Evolutionary conservation across 1,284 basidiomycete genomes (phyloP).

Genomic region (Takashimella koratensis): DNA sequence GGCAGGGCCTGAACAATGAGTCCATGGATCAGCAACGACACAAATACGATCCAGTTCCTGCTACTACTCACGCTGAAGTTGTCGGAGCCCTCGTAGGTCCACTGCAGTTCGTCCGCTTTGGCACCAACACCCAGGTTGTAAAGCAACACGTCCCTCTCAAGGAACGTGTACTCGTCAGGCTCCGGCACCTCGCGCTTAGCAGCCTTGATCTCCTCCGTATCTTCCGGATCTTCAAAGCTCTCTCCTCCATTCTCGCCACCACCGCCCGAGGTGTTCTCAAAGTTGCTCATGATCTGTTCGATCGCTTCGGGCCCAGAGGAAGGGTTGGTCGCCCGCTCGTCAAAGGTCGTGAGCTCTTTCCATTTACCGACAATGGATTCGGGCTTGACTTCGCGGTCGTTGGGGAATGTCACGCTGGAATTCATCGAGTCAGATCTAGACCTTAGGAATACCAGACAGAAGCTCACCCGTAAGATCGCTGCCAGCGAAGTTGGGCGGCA

Average conservation of each 20-base stretch:
- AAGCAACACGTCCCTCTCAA: conserved; percentile 86
- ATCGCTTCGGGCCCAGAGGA: conserved; percentile 66
- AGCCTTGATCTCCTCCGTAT: conserved; percentile 74
- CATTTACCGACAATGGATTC: conserved; percentile 77
- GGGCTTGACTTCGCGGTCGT: conserved; percentile 66
- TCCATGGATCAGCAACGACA: background rate
- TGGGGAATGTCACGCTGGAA: conserved; percentile 61
- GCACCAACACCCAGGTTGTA: conserved; percentile 98
- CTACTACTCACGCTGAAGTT: conserved; percentile 65
- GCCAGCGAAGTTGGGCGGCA: conserved; percentile 90
- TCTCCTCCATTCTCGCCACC: too few species aligned
- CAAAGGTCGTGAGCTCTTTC: conserved; percentile 76
- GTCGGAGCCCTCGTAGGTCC: conserved; percentile 86
- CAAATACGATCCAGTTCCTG: background rate
- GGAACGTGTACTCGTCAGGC: conserved; percentile 66
- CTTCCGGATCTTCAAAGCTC: conserved; percentile 72
- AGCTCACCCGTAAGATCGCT: conserved; percentile 81
- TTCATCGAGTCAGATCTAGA: background rate
- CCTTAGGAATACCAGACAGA: conserved; percentile 26
- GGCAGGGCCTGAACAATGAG: conserved; percentile 74
- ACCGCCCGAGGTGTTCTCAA: conserved; percentile 58
- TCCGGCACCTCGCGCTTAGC: conserved; percentile 67
- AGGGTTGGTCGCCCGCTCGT: conserved; percentile 75
- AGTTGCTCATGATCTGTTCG: conserved; percentile 75
- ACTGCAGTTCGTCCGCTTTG: conserved; percentile 84